phyloP scores from a whole-genome alignment of 306 rosid genomes.

The Adenanthera pavonina region DNA sequence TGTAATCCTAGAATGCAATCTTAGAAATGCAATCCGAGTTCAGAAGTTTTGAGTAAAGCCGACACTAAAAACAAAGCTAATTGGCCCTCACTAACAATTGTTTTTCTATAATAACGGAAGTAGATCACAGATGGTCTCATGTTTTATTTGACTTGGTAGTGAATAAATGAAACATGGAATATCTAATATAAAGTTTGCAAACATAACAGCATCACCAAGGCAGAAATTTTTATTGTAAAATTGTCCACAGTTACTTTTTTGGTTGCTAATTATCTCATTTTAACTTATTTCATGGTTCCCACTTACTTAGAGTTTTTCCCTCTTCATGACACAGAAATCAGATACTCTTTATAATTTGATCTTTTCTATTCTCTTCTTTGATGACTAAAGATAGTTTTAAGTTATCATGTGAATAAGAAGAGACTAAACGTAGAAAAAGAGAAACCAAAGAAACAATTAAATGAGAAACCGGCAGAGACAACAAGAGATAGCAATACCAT shows the following conservation, averaged over 20 bases:
- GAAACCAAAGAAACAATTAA: not conserved
- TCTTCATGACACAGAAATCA: not conserved
- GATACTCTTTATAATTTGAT: not conserved
- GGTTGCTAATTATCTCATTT: not conserved
- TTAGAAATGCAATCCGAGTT: not conserved
- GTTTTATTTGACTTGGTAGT: not conserved
- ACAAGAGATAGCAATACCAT: not conserved
- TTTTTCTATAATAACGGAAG: constrained; percentile 9
- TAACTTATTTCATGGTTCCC: not conserved
- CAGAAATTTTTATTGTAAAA: constrained; percentile 7
- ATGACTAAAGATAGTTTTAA: not conserved
- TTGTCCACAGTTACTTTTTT: not conserved
- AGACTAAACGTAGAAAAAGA: not conserved
- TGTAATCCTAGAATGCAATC: constrained; percentile 14
- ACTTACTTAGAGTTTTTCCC: not conserved
- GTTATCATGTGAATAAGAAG: not conserved
- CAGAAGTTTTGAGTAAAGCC: constrained; percentile 1
- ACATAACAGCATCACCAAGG: not conserved
- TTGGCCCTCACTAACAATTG: not conserved
- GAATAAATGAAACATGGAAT: constrained; percentile 1
- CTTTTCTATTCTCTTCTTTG: not conserved
- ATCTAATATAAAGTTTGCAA: constrained; percentile 21
- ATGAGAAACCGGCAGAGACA: not conserved
- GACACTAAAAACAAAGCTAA: not conserved
- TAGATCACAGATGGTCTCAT: constrained; percentile 9